Conservation (phyloP, 179 eudicot genomes). For the Sideroxylon spinosum region DNA sequence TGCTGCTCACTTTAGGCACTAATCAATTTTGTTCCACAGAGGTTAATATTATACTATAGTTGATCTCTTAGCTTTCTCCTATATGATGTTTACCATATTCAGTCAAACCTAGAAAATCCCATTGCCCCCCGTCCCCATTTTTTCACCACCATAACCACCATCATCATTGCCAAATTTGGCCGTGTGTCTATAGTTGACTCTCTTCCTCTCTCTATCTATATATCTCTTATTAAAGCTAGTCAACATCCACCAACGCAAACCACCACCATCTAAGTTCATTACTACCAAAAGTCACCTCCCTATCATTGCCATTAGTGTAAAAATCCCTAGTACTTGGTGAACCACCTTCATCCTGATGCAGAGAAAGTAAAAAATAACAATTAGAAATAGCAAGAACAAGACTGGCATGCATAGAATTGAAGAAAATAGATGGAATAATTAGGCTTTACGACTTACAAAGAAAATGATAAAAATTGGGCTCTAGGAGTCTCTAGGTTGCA, state of each 20-base stretch:
- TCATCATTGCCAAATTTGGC: background rate
- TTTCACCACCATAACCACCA: background rate
- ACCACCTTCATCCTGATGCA: no score
- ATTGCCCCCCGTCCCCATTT: background rate
- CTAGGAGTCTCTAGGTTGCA: no score
- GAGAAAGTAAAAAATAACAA: no score
- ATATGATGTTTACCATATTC: background rate
- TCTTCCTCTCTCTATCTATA: background rate
- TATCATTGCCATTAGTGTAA: no score
- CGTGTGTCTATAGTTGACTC: background rate
- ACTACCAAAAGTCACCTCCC: background rate
- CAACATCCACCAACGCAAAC: background rate
- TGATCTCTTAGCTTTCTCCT: background rate
- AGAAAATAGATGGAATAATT: no score
- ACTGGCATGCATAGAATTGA: no score
- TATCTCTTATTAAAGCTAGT: background rate
- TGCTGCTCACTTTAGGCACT: no score
- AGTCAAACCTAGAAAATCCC: background rate
- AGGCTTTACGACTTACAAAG: no score
- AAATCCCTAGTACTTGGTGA: no score
- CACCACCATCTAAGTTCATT: background rate
- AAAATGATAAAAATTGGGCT: no score
- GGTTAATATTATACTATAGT: background rate
- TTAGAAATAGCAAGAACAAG: no score
- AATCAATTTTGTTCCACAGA: background rate